Evolutionary conservation across 805 yeast genomes (phyloP).

Genomic region (Myxozyma melibiosi): DNA sequence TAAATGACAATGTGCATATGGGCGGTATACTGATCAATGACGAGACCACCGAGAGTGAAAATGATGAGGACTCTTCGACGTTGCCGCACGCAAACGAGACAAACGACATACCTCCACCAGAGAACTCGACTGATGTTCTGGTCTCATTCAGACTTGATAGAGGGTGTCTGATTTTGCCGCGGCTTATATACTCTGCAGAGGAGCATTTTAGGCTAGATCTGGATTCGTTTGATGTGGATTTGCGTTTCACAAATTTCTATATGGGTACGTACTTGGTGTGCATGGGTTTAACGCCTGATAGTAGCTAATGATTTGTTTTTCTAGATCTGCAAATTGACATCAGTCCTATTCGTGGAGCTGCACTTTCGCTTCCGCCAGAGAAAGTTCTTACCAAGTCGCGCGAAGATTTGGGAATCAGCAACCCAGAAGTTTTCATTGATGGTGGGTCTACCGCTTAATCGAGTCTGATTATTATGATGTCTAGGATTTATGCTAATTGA

Average conservation of each 20-base stretch:
- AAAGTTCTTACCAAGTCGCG: slow-evolving; percentile 37
- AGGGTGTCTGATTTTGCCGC: slow-evolving; percentile 76
- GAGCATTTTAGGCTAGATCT: slow-evolving; percentile 65
- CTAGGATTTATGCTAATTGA: background rate
- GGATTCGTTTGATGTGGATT: slow-evolving; percentile 69
- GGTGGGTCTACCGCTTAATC: slow-evolving; percentile 41
- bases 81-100: background rate
- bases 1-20: background rate
- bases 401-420: slow-evolving; percentile 5
- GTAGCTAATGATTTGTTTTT: slow-evolving; percentile 8
- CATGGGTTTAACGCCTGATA: background rate
- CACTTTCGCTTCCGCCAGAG: slow-evolving; percentile 41
- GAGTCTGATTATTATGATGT: background rate
- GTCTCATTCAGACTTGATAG: slow-evolving; percentile 68
- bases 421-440: slow-evolving; percentile 56
- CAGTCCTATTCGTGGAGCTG: slow-evolving; percentile 50
- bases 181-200: slow-evolving; percentile 63
- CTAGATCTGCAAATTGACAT: slow-evolving; percentile 68
- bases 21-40: background rate
- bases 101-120: background rate
- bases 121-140: slow-evolving; percentile 55
- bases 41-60: background rate
- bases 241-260: slow-evolving; percentile 86
- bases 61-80: background rate
- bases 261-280: slow-evolving; percentile 56